Evolutionary conservation across 202 grass and related monocot species (phyloP).

Genomic region (Schoenoplectus triqueter): DNA sequence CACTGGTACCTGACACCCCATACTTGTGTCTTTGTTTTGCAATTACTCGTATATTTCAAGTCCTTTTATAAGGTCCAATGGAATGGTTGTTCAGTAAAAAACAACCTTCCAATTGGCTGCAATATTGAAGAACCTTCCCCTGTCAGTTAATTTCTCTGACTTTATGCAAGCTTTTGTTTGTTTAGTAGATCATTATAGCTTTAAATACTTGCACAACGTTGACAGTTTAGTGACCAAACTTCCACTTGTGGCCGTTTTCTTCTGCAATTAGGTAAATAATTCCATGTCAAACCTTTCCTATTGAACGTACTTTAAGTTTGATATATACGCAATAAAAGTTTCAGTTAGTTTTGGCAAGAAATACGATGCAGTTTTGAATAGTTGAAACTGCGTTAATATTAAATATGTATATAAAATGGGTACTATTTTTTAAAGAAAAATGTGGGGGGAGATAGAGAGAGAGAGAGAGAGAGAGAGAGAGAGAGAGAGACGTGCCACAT

Average conservation of each 20-base stretch:
- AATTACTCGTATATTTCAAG: neutral
- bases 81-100: slow-evolving; percentile 23
- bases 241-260: slow-evolving; percentile 32
- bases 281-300: slow-evolving; percentile 22
- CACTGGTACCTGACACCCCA: neutral
- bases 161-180: slow-evolving; percentile 19
- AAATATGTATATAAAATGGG: too few relatives aligned
- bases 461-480: too few relatives aligned
- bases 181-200: neutral
- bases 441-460: too few relatives aligned
- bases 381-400: too few relatives aligned
- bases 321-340: neutral
- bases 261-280: slow-evolving; percentile 7
- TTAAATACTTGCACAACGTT: slow-evolving; percentile 30
- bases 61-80: neutral
- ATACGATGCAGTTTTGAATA: neutral
- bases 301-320: neutral
- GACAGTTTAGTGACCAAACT: slow-evolving; percentile 38
- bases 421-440: neutral
- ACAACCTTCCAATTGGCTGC: slow-evolving; percentile 6
- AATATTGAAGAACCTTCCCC: neutral
- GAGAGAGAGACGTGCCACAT: neutral
- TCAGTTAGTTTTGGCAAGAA: slow-evolving; percentile 6
- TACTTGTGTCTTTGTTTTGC: slow-evolving; percentile 17
- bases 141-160: slow-evolving; percentile 33